phyloP scores from a whole-genome alignment of 805 yeast genomes.

The Wickerhamomyces bovis region DNA sequence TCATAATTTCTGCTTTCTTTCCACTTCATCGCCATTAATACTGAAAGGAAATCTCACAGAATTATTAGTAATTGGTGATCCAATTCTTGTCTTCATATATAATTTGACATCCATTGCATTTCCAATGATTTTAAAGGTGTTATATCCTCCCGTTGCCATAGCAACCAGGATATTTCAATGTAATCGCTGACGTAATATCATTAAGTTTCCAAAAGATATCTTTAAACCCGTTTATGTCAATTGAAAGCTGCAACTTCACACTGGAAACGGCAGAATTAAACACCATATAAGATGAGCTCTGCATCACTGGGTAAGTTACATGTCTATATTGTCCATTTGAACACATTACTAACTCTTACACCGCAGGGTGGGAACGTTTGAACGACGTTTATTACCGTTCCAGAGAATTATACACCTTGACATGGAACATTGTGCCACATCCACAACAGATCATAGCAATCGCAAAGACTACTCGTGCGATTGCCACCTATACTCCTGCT shows the following conservation, averaged over 20 bases:
- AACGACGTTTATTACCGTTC: slow-evolving; percentile 63
- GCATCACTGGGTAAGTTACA: slow-evolving; percentile 29
- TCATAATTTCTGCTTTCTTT: no score
- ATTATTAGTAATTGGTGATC: no score
- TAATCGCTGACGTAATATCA: background rate
- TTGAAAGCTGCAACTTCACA: no score
- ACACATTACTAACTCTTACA: background rate
- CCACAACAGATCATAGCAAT: slow-evolving; percentile 3
- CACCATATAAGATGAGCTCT: background rate
- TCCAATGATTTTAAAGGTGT: no score
- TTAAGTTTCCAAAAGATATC: background rate
- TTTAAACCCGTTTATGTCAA: background rate
- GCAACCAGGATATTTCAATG: background rate
- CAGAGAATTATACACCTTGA: slow-evolving; percentile 39
- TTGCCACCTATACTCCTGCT: slow-evolving; percentile 4
- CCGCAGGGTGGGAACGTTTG: slow-evolving; percentile 67
- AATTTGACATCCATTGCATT: no score
- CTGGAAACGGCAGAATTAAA: background rate
- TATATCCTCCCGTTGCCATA: no score
- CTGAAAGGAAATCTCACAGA: no score
- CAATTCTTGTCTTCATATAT: no score
- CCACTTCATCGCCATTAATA: no score
- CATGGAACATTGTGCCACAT: slow-evolving; percentile 5
- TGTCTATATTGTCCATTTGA: background rate
- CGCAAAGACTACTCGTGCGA: slow-evolving; percentile 7